Base-by-base conservation (phyloP, 306 rosid genomes). In the Crataegus laevigata region DNA sequence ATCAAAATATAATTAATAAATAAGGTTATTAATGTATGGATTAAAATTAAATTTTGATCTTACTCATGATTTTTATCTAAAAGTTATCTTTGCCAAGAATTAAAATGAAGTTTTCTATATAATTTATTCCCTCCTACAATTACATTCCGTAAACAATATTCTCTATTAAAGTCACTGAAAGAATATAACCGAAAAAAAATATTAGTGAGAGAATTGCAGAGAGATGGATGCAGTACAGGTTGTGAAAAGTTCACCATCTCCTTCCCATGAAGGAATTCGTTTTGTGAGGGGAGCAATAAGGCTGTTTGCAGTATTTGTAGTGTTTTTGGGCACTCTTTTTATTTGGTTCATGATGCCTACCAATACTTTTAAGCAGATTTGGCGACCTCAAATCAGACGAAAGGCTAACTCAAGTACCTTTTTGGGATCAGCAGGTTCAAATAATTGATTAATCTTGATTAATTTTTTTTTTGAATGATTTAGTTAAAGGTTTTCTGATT, bases 331-430 rank as follows among this genome's bases (percentile, higher is more conserved):
- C 24, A 71, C 66, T 73, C 15, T 84, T 72, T 8, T 85, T 30
- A 30, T 87, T 24, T 89, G 96, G 96, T 72, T 87, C 25, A 70
- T 91, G 84, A 64, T 75, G 58, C 94, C 96, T 51, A 91, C 94
- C 24, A 76, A 84, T 72, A 79, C 84, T 8, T 91, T 68, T 13
- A 30, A 47, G 42, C 72, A 45, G 30, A 72, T 3, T 12, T 91
- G 90, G 93, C 10, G 13, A 60, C 80, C 78, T 22, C 60, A 52
- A 3, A 72, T 89, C 72, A 36, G 5, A 77, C 55, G 74, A 55
- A 69, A 82, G 60, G 71, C 75, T 24, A 72, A 13, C 55, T 2
- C 40, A 3, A 74, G 88, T 15, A 32, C 80, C 3, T 88, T 87
- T 78, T 84, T 89, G 54, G 96, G 88, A 11, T 2, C 51, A 25